Conservation (phyloP, 108 stramenopile species). For the Asterionellopsis glacialis region DNA sequence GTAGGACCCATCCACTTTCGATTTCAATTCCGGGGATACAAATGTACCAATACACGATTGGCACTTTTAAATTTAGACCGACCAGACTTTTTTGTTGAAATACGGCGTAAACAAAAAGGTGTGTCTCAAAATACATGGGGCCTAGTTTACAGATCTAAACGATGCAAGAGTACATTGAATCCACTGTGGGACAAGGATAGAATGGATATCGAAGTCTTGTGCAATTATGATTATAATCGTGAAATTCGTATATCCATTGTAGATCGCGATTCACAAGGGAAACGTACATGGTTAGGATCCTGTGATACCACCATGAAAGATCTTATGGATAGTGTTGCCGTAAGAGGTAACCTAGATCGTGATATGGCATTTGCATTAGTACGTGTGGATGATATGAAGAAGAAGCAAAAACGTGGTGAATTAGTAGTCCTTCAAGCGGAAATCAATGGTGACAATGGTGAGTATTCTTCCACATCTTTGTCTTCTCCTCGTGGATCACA, state of each 20-base stretch:
- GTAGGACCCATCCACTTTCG: neutral
- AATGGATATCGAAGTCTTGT: neutral
- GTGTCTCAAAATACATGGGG: neutral
- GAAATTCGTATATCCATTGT: neutral
- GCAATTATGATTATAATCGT: neutral
- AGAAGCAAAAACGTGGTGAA: too few relatives aligned
- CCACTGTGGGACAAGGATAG: neutral
- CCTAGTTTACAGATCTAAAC: neutral
- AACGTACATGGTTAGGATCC: neutral
- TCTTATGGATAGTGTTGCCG: neutral
- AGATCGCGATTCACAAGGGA: neutral
- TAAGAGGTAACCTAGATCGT: neutral
- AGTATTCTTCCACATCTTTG: too few relatives aligned
- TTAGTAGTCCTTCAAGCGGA: too few relatives aligned
- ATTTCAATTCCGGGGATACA: neutral
- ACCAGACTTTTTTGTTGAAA: constrained; percentile 2
- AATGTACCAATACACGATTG: neutral
- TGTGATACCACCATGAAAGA: neutral
- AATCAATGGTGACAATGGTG: too few relatives aligned
- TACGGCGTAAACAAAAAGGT: neutral
- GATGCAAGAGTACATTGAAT: neutral
- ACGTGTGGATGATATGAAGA: too few relatives aligned
- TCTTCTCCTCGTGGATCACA: too few relatives aligned
- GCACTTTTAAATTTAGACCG: neutral
- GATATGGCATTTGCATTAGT: neutral